Conservation (phyloP, 768 basidiomycete species). For the Naganishia vishniacii region DNA sequence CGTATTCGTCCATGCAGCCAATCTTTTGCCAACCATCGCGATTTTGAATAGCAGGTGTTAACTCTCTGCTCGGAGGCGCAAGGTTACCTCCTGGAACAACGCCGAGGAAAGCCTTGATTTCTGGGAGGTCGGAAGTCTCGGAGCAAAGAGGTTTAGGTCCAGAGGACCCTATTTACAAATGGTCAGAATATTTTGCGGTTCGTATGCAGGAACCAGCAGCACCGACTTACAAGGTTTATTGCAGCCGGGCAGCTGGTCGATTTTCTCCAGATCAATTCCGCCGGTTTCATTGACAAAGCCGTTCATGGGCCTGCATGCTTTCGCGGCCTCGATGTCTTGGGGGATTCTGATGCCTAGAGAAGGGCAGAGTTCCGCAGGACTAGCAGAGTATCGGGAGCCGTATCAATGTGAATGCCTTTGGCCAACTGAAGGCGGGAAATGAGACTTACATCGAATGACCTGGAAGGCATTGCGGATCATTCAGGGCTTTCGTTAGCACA, state of each 20-base stretch:
- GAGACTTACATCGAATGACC: slow-evolving; percentile 7
- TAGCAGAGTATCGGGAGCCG: no score
- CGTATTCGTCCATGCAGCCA: slow-evolving; percentile 16
- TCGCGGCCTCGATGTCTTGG: slow-evolving; percentile 18
- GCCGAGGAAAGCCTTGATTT: slow-evolving; percentile 19
- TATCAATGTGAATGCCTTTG: no score
- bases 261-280: not conserved
- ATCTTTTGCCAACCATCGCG: slow-evolving; percentile 15
- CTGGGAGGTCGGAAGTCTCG: not conserved
- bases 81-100: not conserved
- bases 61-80: not conserved
- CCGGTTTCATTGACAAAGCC: slow-evolving; percentile 23
- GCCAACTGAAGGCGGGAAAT: no score
- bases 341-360: slow-evolving; percentile 30
- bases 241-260: slow-evolving; percentile 25
- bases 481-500: slow-evolving; percentile 57
- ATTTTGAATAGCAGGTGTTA: not conserved
- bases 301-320: slow-evolving; percentile 26
- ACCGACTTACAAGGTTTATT: slow-evolving; percentile 22
- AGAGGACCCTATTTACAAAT: slow-evolving; percentile 12
- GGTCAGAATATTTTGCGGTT: no score
- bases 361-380: slow-evolving; percentile 28
- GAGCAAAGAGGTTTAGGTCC: slow-evolving; percentile 22
- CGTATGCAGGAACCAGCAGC: not conserved
- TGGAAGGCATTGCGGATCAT: slow-evolving; percentile 38